Percentiles rank a stretch among this genome's conserved stretches.
Conservation (phyloP, 495 filamentous ascomycete genomes). For the Cercophora scortea region DNA sequence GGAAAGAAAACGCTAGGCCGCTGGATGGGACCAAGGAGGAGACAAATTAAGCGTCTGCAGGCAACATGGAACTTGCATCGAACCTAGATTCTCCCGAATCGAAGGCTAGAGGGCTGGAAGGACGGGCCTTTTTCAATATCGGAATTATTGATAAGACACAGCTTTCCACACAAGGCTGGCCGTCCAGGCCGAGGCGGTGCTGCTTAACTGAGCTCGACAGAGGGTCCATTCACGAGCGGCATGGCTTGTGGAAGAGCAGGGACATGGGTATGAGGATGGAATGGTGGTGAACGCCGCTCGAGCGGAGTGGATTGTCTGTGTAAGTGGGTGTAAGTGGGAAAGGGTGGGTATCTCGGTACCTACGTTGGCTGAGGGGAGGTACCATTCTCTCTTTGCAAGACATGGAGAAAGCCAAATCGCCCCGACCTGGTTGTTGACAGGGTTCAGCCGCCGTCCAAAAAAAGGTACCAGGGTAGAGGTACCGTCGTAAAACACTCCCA, state of each 20-base stretch:
- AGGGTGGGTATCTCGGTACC: background rate
- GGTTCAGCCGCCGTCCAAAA: conserved; percentile 19
- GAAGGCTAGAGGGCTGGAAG: conserved; percentile 12
- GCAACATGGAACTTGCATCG: conserved; percentile 10
- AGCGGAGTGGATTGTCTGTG: background rate
- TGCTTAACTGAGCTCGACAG: conserved; percentile 15
- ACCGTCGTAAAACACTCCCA: conserved; percentile 1
- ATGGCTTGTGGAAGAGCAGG: conserved; percentile 6
- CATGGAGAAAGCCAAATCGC: conserved; percentile 15
- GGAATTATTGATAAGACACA: conserved; percentile 17
- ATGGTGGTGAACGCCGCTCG: conserved; percentile 5
- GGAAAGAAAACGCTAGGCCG: conserved; percentile 4
- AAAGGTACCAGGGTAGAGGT: conserved; percentile 8
- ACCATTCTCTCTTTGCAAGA: conserved; percentile 16
- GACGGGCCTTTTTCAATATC: conserved; percentile 20
- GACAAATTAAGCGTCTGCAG: conserved; percentile 16
- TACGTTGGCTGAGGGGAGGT: background rate
- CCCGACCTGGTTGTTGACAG: conserved; percentile 18
- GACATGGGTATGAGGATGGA: conserved; percentile 11
- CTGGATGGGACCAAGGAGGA: conserved; percentile 13
- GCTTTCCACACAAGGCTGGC: conserved; percentile 1
- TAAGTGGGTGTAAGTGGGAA: background rate
- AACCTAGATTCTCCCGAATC: conserved; percentile 11
- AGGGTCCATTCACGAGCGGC: conserved; percentile 8
- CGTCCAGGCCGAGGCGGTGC: conserved; percentile 12